Percentiles rank a stretch among this genome's conserved stretches.
These are phyloP conservation scores for Solanum virginianum DNA, from an alignment of 257 asterid genomes.

Conservation along the genomic window DNA sequence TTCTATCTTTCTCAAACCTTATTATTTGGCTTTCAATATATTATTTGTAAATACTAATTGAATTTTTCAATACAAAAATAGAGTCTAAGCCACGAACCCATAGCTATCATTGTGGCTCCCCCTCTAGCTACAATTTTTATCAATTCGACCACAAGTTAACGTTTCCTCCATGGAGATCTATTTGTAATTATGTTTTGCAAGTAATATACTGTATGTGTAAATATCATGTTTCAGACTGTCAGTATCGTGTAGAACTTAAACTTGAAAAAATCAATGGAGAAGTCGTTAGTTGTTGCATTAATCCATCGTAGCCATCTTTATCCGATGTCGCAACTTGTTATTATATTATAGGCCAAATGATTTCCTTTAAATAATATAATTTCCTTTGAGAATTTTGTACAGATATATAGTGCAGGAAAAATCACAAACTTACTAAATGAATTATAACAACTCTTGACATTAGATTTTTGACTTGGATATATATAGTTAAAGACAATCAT, in stretches of 20 bases:
- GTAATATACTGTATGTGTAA: too few relatives aligned
- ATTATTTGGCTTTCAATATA: background rate
- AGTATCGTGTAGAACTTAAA: background rate
- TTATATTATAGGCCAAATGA: too few relatives aligned
- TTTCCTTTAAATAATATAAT: background rate
- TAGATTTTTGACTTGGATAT: background rate
- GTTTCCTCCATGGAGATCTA: too few relatives aligned
- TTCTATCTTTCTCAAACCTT: background rate
- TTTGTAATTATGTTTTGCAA: too few relatives aligned
- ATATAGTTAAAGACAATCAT: background rate
- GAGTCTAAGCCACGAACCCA: too few relatives aligned
- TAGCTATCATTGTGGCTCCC: too few relatives aligned
- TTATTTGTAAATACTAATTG: background rate
- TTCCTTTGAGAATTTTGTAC: background rate
- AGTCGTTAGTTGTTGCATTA: background rate
- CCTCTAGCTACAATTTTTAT: too few relatives aligned
- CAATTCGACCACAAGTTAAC: too few relatives aligned
- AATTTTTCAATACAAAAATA: too few relatives aligned
- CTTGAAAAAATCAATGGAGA: background rate
- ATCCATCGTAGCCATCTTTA: background rate
- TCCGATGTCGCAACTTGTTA: background rate
- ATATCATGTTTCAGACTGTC: background rate
- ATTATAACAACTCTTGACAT: background rate
- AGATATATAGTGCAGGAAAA: background rate
- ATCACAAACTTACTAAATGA: background rate